These are phyloP conservation scores for Cryomyces minteri DNA, from an alignment of 495 filamentous ascomycete species.

Conservation along the genomic window DNA sequence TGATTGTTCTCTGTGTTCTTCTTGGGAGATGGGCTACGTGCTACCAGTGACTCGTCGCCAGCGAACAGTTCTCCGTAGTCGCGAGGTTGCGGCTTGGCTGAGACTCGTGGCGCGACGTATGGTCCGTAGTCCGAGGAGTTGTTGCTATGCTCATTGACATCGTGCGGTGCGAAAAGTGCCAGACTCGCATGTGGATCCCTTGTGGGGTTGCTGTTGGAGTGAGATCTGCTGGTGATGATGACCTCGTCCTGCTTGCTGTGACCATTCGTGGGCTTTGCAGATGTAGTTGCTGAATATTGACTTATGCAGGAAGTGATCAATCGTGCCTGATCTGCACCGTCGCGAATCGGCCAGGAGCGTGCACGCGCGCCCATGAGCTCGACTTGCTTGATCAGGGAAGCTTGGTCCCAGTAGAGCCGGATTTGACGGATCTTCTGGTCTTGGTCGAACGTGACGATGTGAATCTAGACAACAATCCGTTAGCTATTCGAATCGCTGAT, in stretches of 20 bases:
- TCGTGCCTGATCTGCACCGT: conserved; percentile 66
- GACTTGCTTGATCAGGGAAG: conserved; percentile 75
- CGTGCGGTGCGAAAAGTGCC: conserved; percentile 46
- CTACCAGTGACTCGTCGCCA: conserved; percentile 17
- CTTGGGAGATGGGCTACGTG: conserved; percentile 26
- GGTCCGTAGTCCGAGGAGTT: conserved; percentile 23
- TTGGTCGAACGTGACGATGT: conserved; percentile 72
- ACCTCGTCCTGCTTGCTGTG: background rate
- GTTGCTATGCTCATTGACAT: conserved; percentile 25
- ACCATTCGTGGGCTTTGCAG: background rate
- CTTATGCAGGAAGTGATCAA: conserved; percentile 35
- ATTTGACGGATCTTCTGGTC: conserved; percentile 65
- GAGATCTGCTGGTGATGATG: background rate
- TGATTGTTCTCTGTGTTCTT: conserved; percentile 28
- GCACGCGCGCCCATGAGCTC: conserved; percentile 81
- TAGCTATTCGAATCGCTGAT: conserved; percentile 4
- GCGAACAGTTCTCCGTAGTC: conserved; percentile 47
- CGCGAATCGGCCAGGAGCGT: conserved; percentile 85
- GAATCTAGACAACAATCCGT: conserved; percentile 39
- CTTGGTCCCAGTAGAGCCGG: conserved; percentile 89
- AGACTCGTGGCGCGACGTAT: conserved; percentile 29
- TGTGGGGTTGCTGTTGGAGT: conserved; percentile 19
- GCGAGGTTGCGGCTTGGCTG: conserved; percentile 42
- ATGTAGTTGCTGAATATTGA: background rate
- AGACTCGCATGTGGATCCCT: conserved; percentile 61